Conservation (phyloP, 169 alveolate species). For the Toxoplasma gondii region DNA sequence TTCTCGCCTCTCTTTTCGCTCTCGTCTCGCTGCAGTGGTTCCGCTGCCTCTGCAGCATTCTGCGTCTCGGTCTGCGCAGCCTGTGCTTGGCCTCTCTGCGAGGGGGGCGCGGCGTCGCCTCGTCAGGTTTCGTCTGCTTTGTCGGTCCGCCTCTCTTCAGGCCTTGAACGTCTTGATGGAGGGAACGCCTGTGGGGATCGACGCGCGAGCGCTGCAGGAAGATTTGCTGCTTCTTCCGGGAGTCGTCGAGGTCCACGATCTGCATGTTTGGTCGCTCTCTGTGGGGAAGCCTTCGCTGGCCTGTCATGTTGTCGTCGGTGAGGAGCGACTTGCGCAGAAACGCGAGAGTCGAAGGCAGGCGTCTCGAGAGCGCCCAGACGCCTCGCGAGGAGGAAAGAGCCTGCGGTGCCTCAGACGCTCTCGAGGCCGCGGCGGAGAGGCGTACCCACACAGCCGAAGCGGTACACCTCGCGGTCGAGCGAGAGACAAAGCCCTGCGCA, state of each 20-base stretch:
- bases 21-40: not conserved
- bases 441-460: too few relatives aligned
- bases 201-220: conserved; percentile 83
- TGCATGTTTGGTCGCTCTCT: conserved; percentile 96
- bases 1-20: not conserved
- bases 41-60: not conserved
- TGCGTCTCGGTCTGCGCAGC: not conserved
- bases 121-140: not conserved
- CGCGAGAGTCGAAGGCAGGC: not conserved
- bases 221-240: conserved; percentile 84
- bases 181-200: conserved; percentile 91
- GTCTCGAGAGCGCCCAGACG: not conserved
- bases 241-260: conserved; percentile 93
- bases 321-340: conserved; percentile 57
- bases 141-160: not conserved
- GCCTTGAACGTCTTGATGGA: conserved; percentile 93
- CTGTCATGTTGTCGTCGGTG: conserved; percentile 90
- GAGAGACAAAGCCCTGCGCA: too few relatives aligned
- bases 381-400: not conserved
- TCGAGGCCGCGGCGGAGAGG: not conserved
- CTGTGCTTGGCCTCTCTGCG: not conserved
- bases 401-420: not conserved
- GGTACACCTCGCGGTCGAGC: too few relatives aligned
- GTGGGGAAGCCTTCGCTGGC: conserved; percentile 92
- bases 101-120: not conserved